A percentile compares a stretch with the other conserved stretches of the same genome.
phyloP scores from a whole-genome alignment of 805 yeast species.

The Metschnikowia cerradonensis region DNA sequence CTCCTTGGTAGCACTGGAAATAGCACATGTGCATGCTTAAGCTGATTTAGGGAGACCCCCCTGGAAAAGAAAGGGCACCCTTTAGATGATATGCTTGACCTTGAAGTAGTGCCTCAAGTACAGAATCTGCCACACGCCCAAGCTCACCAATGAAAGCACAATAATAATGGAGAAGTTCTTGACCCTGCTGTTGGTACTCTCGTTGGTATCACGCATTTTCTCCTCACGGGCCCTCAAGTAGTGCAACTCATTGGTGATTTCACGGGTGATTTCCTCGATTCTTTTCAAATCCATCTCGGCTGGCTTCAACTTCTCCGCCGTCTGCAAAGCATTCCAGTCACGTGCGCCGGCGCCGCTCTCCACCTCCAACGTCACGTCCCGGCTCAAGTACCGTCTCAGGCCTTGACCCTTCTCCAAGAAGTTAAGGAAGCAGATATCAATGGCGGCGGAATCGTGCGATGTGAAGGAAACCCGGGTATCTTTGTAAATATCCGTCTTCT shows the following conservation, averaged over 20 bases:
- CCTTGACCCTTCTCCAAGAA: constrained; percentile 23
- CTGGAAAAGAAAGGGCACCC: too few relatives aligned
- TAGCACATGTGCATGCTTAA: too few relatives aligned
- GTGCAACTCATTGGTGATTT: constrained; percentile 72
- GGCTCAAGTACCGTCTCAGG: constrained; percentile 42
- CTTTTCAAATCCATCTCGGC: constrained; percentile 85
- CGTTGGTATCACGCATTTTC: constrained; percentile 93
- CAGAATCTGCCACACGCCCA: constrained; percentile 90
- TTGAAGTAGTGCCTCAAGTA: constrained; percentile 91
- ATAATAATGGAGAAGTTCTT: constrained; percentile 77
- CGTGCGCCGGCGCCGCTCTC: constrained; percentile 97
- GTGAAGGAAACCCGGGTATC: constrained; percentile 76
- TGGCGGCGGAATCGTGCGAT: constrained; percentile 73
- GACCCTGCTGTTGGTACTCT: constrained; percentile 90
- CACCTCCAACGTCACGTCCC: constrained; percentile 84
- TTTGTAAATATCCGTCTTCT: constrained; percentile 74
- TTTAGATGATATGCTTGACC: constrained; percentile 69
- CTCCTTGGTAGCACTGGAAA: too few relatives aligned
- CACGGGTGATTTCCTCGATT: constrained; percentile 80
- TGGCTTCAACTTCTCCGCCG: constrained; percentile 89
- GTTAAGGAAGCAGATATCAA: constrained; percentile 90
- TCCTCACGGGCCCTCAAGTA: constrained; percentile 87
- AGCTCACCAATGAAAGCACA: constrained; percentile 61
- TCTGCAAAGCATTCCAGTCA: constrained; percentile 95
- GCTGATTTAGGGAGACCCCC: too few relatives aligned